Evolutionary conservation across 371 early-diverging fungal species (phyloP), one percentile per base, ranked within the genome.

Genomic region (Entomophthora muscae): DNA sequence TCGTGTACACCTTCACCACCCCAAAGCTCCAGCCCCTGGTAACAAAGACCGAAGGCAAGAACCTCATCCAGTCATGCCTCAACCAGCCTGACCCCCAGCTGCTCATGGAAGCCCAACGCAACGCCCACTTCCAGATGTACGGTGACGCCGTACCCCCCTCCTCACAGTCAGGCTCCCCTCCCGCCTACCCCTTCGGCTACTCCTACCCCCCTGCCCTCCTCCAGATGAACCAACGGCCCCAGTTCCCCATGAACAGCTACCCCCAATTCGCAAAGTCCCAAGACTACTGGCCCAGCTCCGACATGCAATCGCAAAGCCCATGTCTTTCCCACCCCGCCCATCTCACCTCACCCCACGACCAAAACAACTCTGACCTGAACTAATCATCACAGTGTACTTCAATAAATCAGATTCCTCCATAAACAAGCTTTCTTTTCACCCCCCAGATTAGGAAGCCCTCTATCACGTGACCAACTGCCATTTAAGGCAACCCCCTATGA

Each of bases 1-100:
- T 95, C 68, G 98, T 99, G 3, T 98, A 97, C 74, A 96, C 99
- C 0, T 98, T 95, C 72, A 95, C 98, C 13, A 98, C 99, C 1
- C 87, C 91, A 21, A 97, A 95, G 75, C 78, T 98, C 52, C 93
- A 94, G 73, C 94, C 95, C 13, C 78, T 98, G 29, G 92, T 98
- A 33, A 89, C 91, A 17, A 86, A 92, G 70, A 81, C 93, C 7
- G 94, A 93, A 67, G 94, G 94, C 56, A 90, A 92, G 72, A 88
- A 88, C 68, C 75, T 96, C 30, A 98, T 98, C 65, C 95, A 97
- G 73, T 76, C 88, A 17, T 98, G 96, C 70, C 75, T 98, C 61
- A 94, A 93, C 68, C 83, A 87, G 10, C 86, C 89, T 22, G 92
- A 91, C 66, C 73, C 74, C 66, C 69, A 68, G 23, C 56, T 69